Base-by-base conservation (phyloP, 1,284 basidiomycete species). In the Uromyces viciae-fabae region DNA sequence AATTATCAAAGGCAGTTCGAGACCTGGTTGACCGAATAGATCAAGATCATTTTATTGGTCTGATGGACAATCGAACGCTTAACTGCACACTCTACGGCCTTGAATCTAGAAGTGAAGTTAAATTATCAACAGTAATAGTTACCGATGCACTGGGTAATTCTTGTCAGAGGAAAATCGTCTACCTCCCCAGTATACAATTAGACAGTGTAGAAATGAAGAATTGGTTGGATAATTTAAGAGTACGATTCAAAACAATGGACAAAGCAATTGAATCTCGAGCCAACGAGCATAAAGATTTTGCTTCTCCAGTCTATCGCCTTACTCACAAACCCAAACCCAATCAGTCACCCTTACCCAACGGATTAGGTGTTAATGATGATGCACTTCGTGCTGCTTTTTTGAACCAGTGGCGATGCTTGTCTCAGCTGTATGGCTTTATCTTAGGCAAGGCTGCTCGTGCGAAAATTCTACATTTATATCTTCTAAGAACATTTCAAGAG, bases 381-480 rank as follows among this genome's bases (percentile, higher is more conserved):
- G 78, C 58, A 33, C 60, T 74, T 28, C 56, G 68, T 14, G 60
- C 38, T 25, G 69, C 60, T n/a, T 81, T 81, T 28, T 43, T 54
- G 38, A 74, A 66, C 42, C 78, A 93, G 84, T 88, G 89, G 74
- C 89, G 89, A 72, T 91, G 91, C 0, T 83, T 91, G 22, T 88
- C 89, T 7, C 92, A 93, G 83, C 82, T 89, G 43, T 91, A 91
- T 84, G 92, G 92, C 19, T 92, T 89, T 84, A 88, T 91, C 64
- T 87, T 89, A 31, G 92, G 90, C 15, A 91, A 90, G 83, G 88
- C 88, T 43, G 86, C 89, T 11, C 89, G 92, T 56, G 89, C 90
- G 15, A 89, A 89, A 46, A 87, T 89, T 81, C 86, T 93, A 1
- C 91, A 93, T 84, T 85, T 91, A n/a, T 86, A 88, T 62, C 86